A percentile compares a stretch with the other conserved stretches of the same genome.
phyloP scores from a whole-genome alignment of 2,329 filamentous ascomycete species.

The Tolypocladium cylindrosporum region DNA sequence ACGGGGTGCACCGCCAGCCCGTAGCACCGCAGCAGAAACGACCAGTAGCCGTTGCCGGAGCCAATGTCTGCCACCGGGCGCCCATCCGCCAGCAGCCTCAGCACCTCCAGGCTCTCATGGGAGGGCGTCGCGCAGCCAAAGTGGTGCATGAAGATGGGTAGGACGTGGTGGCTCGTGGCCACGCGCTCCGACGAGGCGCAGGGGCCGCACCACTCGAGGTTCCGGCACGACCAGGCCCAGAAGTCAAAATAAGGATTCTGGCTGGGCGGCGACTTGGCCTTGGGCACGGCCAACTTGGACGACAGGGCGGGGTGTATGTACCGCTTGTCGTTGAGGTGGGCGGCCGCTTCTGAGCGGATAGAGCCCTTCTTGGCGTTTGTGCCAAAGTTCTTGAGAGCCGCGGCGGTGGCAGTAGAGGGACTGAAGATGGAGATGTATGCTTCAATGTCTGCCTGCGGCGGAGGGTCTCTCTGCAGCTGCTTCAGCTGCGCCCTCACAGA shows the following conservation, averaged over 20 bases:
- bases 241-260: slow-evolving; percentile 59
- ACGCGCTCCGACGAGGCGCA: slow-evolving; percentile 39
- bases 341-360: slow-evolving; percentile 44
- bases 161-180: slow-evolving; percentile 53
- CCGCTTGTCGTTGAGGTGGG: slow-evolving; percentile 43
- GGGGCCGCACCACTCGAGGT: slow-evolving; percentile 57
- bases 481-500: slow-evolving; percentile 2
- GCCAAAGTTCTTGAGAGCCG: slow-evolving; percentile 51
- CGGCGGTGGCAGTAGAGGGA: slow-evolving; percentile 46
- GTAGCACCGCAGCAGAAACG: slow-evolving; percentile 55
- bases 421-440: slow-evolving; percentile 60
- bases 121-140: slow-evolving; percentile 65
- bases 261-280: slow-evolving; percentile 31
- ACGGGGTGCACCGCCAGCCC: slow-evolving; percentile 47
- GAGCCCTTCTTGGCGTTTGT: slow-evolving; percentile 57
- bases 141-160: slow-evolving; percentile 69
- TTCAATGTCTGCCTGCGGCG: slow-evolving; percentile 46
- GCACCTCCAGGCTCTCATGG: slow-evolving; percentile 53
- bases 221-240: slow-evolving; percentile 54
- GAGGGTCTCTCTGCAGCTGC: slow-evolving; percentile 29
- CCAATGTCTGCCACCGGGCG: slow-evolving; percentile 55
- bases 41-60: slow-evolving; percentile 68
- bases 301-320: slow-evolving; percentile 35
- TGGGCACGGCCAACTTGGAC: slow-evolving; percentile 31
- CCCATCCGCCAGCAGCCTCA: slow-evolving; percentile 44